phyloP scores from a whole-genome alignment of 2,329 filamentous ascomycete genomes.

The Hymenoscyphus infarciens region DNA sequence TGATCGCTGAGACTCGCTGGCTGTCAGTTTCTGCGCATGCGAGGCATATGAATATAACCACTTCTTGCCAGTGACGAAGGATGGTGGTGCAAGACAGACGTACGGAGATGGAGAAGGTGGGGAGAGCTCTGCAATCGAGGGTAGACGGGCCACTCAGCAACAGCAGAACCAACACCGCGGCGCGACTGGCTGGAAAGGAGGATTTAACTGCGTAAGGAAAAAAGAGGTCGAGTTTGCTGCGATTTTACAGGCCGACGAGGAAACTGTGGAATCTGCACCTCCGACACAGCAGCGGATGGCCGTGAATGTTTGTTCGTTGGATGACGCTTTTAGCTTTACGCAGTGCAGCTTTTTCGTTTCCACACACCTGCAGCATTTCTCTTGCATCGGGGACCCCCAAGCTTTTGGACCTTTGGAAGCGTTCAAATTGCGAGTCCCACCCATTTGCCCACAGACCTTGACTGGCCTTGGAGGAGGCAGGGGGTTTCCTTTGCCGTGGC shows the following conservation, averaged over 20 bases:
- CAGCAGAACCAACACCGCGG: slow-evolving; percentile 15
- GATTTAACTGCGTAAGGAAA: slow-evolving; percentile 18
- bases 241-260: slow-evolving; percentile 25
- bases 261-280: slow-evolving; percentile 12
- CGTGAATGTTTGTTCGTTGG: slow-evolving; percentile 24
- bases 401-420: slow-evolving; percentile 23
- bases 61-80: slow-evolving; percentile 18
- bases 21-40: slow-evolving; percentile 25
- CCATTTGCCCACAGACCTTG: slow-evolving; percentile 29
- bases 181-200: slow-evolving; percentile 26
- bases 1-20: slow-evolving; percentile 29
- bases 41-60: slow-evolving; percentile 22
- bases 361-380: slow-evolving; percentile 20
- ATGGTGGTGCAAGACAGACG: slow-evolving; percentile 23
- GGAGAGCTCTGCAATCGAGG: slow-evolving; percentile 15
- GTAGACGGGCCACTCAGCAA: slow-evolving; percentile 29
- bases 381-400: slow-evolving; percentile 25
- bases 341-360: slow-evolving; percentile 16
- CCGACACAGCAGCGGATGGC: slow-evolving; percentile 21
- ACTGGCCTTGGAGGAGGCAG: slow-evolving; percentile 24
- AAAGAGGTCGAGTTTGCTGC: slow-evolving; percentile 16
- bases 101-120: slow-evolving; percentile 22
- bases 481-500: slow-evolving; percentile 9
- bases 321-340: slow-evolving; percentile 30
- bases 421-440: slow-evolving; percentile 27